Base-by-base conservation (phyloP, 1,284 basidiomycete genomes). In the Porodaedalea pini region DNA sequence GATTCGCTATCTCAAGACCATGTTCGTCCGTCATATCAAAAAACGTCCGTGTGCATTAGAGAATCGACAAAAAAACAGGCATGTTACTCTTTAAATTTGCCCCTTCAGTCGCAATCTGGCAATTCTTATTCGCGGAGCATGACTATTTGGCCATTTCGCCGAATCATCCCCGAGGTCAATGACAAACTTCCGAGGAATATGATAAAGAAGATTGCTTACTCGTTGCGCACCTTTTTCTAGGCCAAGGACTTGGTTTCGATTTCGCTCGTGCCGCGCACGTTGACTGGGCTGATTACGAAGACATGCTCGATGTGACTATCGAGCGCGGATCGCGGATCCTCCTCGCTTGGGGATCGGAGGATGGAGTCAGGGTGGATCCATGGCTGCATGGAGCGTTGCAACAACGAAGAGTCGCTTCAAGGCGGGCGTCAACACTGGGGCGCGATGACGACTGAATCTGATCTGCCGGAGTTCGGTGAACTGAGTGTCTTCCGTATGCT, bases 321-420 rank as follows among this genome's bases (percentile, higher is more conserved):
- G 51, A 45, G 15, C 54, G 54, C 25, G 63, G 63, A 8, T 63
- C 17, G 60, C 60, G 4, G 60, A 64, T 36, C 36, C 31, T 3
- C 29, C 37, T 19, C 54, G 57, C 23, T 50, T 63, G 25, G 63
- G 61, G 10, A 58, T 64, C 29, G 60, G 60, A 11, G 63, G 63
- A 10, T 64, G 63, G 63, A 64, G 63, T 44, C 53, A 59, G 37
- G 63, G 63, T 2, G 63, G 63, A 6, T 63, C 60, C 41, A 48
- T 64, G 44, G 60, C 62, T 3, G 63, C 63, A 5, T 64, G 63
- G 60, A 62, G 63, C 13, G 58, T 62, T 32, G 43, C 56, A 21
- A 57, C 55, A 21, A 63, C 62, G 17, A 56, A 56, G n/a, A 64
- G 61, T 21, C 51, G 55, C 17, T 64, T 63, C 51, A 61, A 61